Evolutionary conservation across 1,284 basidiomycete genomes (phyloP), one percentile per base, ranked within the genome.

Genomic region (Boletus subluridellus): DNA sequence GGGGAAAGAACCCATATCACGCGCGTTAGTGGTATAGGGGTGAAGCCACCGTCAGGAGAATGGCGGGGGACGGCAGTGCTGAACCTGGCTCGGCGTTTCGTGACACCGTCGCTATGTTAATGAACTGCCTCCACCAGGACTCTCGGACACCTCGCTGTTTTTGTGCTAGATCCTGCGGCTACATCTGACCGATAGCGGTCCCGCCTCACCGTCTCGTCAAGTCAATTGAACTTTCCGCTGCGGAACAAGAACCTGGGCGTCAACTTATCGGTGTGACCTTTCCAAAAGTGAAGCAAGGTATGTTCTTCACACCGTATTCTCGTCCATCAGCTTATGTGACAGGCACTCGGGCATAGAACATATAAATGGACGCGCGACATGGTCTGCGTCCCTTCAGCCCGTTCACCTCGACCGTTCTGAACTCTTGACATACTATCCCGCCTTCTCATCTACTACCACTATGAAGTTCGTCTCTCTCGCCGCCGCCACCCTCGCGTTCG

Each of bases 401-500:
- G 15, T 1, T 21, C 47, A 17, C 37, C 41, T 32, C 30, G 26
- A 44, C 38, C 4, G 4, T 7, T 4, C 30, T 24, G 7, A 48
- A 14, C 15, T 35, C n/a, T 30, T 35, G 10, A 12, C n/a, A 6
- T 11, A 6, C 41, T 24, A 39, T 17, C 5, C 10, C 17, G 3
- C 48, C 14, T 32, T 8, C n/a, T 44, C n/a, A 17, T 45, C 7
- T 7, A 49, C 1, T 5, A 34, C 8, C 30, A 49, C 5, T 35
- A 73, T 73, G 69, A 72, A 70, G n/a, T 55, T 69, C n/a, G 1
- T 42, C 21, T 55, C 68, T 17, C 30, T 58, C 5, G 30, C 52
- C 8, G 57, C 61, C 10, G 3, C 48, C 21, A 21, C 21, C 41
- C 38, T 73, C 34, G 41, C 57, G 0, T 49, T 64, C 38, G 60